A percentile compares a stretch with the other conserved stretches of the same genome.
Conservation (phyloP, 495 filamentous ascomycete genomes). For the Neurospora sp. region DNA sequence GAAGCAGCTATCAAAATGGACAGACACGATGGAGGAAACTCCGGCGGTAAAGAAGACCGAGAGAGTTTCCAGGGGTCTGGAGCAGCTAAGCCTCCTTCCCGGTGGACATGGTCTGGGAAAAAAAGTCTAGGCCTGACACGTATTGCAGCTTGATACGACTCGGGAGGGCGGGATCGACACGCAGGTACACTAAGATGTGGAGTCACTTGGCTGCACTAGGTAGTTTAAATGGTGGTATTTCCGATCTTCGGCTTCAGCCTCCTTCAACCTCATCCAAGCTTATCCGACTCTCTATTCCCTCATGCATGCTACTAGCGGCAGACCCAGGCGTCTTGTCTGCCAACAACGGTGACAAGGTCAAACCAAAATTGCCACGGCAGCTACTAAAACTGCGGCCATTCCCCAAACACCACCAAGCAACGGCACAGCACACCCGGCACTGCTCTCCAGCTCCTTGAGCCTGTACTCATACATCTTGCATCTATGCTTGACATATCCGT, state of each 20-base stretch:
- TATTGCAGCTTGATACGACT: not conserved
- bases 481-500: not conserved
- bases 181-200: not conserved
- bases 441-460: not conserved
- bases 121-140: not conserved
- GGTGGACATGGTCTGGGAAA: not conserved
- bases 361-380: too few relatives aligned
- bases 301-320: too few relatives aligned
- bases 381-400: too few relatives aligned
- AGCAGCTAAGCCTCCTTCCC: not conserved
- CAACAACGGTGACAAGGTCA: not conserved
- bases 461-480: not conserved
- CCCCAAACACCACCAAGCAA: not conserved
- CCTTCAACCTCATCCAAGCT: not conserved
- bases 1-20: too few relatives aligned
- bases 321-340: not conserved
- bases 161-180: not conserved
- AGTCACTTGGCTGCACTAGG: not conserved
- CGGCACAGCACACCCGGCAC: not conserved
- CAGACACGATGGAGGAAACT: not conserved
- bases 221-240: not conserved
- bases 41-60: not conserved
- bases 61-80: not conserved
- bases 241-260: not conserved
- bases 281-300: not conserved